Percentiles rank a stretch among this genome's conserved stretches.
These are phyloP conservation scores for Usnea hakonensis DNA, from an alignment of 495 filamentous ascomycete genomes.

Conservation along the genomic window DNA sequence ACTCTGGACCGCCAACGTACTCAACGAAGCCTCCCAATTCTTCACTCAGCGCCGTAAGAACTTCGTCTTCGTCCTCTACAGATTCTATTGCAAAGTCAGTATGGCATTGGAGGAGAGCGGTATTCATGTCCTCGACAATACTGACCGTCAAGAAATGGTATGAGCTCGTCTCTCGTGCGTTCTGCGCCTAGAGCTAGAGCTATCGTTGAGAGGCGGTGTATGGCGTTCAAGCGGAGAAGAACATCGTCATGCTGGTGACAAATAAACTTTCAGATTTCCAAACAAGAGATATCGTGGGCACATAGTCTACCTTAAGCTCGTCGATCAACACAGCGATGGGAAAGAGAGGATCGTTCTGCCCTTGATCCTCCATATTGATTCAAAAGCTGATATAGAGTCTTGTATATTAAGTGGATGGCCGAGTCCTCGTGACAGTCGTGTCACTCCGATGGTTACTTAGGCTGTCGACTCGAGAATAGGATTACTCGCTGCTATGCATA, in stretches of 20 bases:
- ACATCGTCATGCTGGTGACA: conserved; percentile 85
- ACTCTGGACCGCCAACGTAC: conserved; percentile 90
- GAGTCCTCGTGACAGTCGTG: not conserved
- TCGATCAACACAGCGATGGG: conserved; percentile 99
- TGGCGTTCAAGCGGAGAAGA: conserved; percentile 92
- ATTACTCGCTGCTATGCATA: not conserved
- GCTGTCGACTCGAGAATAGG: not conserved
- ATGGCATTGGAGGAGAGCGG: not conserved
- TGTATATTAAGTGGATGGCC: not conserved
- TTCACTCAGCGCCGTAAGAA: conserved; percentile 91
- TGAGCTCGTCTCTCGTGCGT: conserved; percentile 92
- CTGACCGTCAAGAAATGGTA: conserved; percentile 95
- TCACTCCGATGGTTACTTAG: conserved; percentile 1
- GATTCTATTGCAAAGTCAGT: conserved; percentile 57
- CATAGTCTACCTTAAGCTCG: conserved; percentile 77
- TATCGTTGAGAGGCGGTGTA: conserved; percentile 95
- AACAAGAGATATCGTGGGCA: not conserved
- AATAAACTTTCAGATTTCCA: conserved; percentile 6
- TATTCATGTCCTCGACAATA: conserved; percentile 14
- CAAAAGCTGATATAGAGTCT: not conserved
- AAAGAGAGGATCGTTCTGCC: conserved; percentile 91
- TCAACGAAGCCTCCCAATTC: conserved; percentile 95
- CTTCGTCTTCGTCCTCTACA: conserved; percentile 97
- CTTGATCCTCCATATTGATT: conserved; percentile 56
- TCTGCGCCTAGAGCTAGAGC: conserved; percentile 91